These are phyloP conservation scores for Dujonia santamariae DNA, from an alignment of 1,139 yeast species.

Conservation along the genomic window DNA sequence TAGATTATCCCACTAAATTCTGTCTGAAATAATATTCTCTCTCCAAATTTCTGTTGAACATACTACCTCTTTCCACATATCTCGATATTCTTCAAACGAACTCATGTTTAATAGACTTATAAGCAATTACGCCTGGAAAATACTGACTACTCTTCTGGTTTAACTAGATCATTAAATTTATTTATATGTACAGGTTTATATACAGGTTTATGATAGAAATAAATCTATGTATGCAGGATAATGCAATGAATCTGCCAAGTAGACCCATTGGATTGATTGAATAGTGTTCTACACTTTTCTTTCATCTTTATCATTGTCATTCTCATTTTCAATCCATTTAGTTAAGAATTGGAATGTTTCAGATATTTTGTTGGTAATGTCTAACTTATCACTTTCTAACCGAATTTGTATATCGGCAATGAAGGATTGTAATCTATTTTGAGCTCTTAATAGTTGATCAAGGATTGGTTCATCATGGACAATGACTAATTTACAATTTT, in stretches of 20 bases:
- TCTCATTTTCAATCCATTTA: slow-evolving; percentile 19
- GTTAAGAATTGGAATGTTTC: slow-evolving; percentile 24
- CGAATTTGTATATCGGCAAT: slow-evolving; percentile 33
- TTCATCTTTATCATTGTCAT: slow-evolving; percentile 9
- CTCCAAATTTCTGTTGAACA: slow-evolving; percentile 9
- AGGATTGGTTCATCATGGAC: slow-evolving; percentile 3
- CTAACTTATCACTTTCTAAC: slow-evolving; percentile 27
- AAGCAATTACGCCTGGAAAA: too few species aligned
- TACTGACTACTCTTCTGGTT: too few species aligned
- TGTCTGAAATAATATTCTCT: too few species aligned
- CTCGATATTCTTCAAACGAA: slow-evolving; percentile 10
- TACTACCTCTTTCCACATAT: slow-evolving; percentile 15
- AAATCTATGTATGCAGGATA: too few species aligned
- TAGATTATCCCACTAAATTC: too few species aligned
- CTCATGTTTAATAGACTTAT: slow-evolving; percentile 9
- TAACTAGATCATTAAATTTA: too few species aligned
- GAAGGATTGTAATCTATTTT: slow-evolving; percentile 24
- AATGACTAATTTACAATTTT: neutral
- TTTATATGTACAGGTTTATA: too few species aligned
- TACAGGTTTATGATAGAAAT: too few species aligned
- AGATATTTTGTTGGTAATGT: slow-evolving; percentile 17
- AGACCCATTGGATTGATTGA: too few species aligned
- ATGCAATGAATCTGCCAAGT: too few species aligned
- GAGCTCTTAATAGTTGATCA: slow-evolving; percentile 7
- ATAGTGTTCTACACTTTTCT: slow-evolving; percentile 5